Base-by-base conservation (phyloP, 495 filamentous ascomycete genomes). In the Gamarada debralockiae region DNA sequence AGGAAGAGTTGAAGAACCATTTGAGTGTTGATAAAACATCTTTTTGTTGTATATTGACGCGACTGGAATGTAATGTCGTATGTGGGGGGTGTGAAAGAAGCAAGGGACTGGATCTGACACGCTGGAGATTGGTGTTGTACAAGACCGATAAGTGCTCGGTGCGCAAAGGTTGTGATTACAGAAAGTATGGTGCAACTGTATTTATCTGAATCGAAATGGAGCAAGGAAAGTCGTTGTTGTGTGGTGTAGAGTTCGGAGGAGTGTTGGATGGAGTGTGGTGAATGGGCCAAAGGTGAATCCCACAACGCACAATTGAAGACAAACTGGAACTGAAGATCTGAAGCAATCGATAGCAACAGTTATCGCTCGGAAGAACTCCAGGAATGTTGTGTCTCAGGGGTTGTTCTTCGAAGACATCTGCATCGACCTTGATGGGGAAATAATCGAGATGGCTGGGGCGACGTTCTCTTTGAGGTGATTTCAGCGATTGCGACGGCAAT, bases 1-100 rank as follows among this genome's bases (percentile, higher is more conserved):
- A 48, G 71, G 68, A 23, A 71, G 65, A 55, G 66, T 70, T 39
- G 67, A 64, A 22, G 67, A 60, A 13, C 64, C 69, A 58, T 63
- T 55, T 33, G 55, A 51, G 4, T 52, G 47, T 48, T 63, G 60
- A 44, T 68, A 69, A 67, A 70, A 68, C 59, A 70, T 59, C 46
- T 23, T 52, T 46, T 49, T 18, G 20, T 51, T 23, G 22, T 37
- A 12, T 45, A 2, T 37, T 12, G 37, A n/a, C 27, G 40, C 34
- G 42, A 41, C 39, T 47, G 50, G 51, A 51, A 55, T 55, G 47
- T 48, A 39, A 38, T 48, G 2, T 40, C 34, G 55, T 36, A 31
- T 27, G 36, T 24, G 24, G 39, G 18, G 27, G n/a, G 34, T 2
- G 20, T 6, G 27, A 33, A n/a, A n/a, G 29, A 52, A 9, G 51